Percentiles rank a stretch among this genome's conserved stretches.
These are phyloP conservation scores for Metschnikowia rubicola DNA, from an alignment of 805 yeast genomes.

Conservation along the genomic window DNA sequence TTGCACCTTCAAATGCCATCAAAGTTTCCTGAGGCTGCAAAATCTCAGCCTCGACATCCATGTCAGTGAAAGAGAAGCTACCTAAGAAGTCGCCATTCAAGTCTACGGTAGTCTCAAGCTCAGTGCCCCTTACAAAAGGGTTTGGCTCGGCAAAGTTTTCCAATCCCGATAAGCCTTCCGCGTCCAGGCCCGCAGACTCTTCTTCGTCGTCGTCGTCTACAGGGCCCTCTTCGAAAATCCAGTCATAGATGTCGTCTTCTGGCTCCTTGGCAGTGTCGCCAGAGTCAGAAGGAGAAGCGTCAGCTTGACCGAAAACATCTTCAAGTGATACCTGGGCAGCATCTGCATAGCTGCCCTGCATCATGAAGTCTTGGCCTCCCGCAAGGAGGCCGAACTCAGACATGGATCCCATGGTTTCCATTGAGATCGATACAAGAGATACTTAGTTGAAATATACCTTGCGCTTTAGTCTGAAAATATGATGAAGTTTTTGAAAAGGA, in stretches of 20 bases:
- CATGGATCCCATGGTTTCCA: neutral
- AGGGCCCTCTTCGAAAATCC: neutral
- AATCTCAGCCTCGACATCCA: neutral
- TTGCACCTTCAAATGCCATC: neutral
- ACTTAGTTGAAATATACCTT: neutral
- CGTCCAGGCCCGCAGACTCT: neutral
- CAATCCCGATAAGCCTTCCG: neutral
- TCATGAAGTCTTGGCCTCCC: neutral
- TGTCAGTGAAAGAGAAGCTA: neutral
- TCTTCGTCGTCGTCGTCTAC: neutral
- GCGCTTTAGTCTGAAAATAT: neutral
- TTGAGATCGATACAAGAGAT: neutral
- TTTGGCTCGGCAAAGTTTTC: neutral
- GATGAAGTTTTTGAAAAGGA: neutral
- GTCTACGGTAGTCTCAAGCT: neutral
- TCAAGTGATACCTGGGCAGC: neutral
- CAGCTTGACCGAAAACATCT: neutral
- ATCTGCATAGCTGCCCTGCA: neutral
- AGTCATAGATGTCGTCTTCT: neutral
- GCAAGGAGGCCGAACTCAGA: neutral
- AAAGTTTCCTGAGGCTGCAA: neutral
- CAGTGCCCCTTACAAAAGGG: too few relatives aligned
- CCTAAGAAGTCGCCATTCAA: too few relatives aligned
- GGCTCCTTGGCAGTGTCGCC: neutral
- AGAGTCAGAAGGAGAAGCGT: neutral